phyloP scores from a whole-genome alignment of 768 basidiomycete genomes.

The Kondoa subrosea region DNA sequence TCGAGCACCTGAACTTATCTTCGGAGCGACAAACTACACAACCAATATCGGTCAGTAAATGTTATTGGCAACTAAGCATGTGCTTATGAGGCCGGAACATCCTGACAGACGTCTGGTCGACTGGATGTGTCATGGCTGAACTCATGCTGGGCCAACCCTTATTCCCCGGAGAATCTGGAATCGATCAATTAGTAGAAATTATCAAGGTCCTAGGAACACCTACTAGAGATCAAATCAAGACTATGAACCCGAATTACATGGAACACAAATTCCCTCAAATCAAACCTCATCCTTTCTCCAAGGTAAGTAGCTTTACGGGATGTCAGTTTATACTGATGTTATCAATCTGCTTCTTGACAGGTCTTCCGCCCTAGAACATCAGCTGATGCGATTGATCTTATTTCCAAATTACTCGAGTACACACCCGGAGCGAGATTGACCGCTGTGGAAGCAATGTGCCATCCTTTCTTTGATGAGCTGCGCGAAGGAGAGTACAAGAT shows the following conservation, averaged over 20 bases:
- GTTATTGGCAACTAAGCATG: background rate
- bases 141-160: constrained; percentile 96
- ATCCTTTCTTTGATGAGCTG: constrained; percentile 82
- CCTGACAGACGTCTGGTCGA: constrained; percentile 89
- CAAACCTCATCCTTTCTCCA: constrained; percentile 97
- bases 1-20: constrained; percentile 96
- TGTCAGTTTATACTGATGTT: constrained; percentile 3
- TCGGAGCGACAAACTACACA: constrained; percentile 98
- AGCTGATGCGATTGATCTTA: constrained; percentile 86
- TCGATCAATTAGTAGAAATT: constrained; percentile 97
- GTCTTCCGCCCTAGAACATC: constrained; percentile 97
- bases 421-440: constrained; percentile 86
- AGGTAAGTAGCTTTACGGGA: constrained; percentile 40
- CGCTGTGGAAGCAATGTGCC: constrained; percentile 77
- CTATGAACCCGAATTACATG: constrained; percentile 99
- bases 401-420: constrained; percentile 87
- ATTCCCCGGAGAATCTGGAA: constrained; percentile 79
- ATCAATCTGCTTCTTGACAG: constrained; percentile 33
- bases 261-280: constrained; percentile 99
- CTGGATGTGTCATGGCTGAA: constrained; percentile 99
- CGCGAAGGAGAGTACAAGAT: constrained; percentile 75
- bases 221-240: constrained; percentile 98
- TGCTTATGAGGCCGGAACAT: constrained; percentile 10
- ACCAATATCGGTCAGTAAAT: constrained; percentile 89
- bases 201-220: constrained; percentile 99